Base-by-base conservation (phyloP, 1,284 basidiomycete genomes). In the Heterobasidion annosum region DNA sequence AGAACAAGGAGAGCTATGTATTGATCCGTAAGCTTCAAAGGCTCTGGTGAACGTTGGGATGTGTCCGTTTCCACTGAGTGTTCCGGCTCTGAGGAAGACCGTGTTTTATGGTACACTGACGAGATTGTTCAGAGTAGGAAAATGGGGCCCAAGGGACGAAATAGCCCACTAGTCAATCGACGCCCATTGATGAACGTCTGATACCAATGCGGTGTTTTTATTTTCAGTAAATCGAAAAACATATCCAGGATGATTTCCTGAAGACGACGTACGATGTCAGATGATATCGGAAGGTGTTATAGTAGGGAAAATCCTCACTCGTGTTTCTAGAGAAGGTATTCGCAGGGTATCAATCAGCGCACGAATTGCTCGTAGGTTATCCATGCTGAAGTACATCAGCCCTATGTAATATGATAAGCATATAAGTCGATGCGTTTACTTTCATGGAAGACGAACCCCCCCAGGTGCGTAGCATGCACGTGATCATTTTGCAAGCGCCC, bases 191-290 rank as follows among this genome's bases (percentile, higher is more conserved):
- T 85, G 64, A 95, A 96, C 0, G 91, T 90, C 62, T 90, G 81
- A 63, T 91, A 91, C 92, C 93, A 96, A 42, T 88, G 85, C 1
- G 92, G 88, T 1, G 88, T 81, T 66, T 90, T 90, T 67, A 98
- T 94, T 55, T 93, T 90, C 53, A 99, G 76, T n/a, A 96, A 76
- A 59, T 92, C 88, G 65, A 96, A 96, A 63, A 99, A 91, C 79
- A 97, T 88, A 63, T 98, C 91, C 35, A 99, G 74, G 34, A 98
- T 77, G 25, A 93, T 82, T 72, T 96, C 93, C 93, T 96, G 64
- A 3, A 40, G 6, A 53, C 12, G 6, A 53, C 12, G 51, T 34
- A 25, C 34, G 12, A 60, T 15, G 50, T 54, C 33, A 48, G 52
- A 42, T 15, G 48, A 48, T 40, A 37, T 2, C 18, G 49, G 10